phyloP scores from a whole-genome alignment of 768 basidiomycete genomes.

The Stropharia rugosoannulata region DNA sequence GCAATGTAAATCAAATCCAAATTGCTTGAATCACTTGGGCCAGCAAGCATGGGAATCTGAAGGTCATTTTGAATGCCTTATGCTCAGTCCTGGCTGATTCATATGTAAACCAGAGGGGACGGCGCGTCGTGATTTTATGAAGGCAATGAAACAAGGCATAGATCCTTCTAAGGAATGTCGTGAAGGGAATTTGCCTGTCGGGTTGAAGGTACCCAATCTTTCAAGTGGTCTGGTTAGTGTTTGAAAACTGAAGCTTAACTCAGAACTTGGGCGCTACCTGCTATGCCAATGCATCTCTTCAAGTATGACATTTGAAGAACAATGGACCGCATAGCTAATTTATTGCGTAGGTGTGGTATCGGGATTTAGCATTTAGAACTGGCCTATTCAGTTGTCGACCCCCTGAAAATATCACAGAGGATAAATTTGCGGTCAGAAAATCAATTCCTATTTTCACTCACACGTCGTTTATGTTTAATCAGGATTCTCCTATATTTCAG shows the following conservation, averaged over 20 bases:
- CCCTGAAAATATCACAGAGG: constrained; percentile 42
- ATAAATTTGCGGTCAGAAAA: constrained; percentile 35
- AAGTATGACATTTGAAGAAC: constrained; percentile 42
- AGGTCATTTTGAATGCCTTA: constrained; percentile 34
- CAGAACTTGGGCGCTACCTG: constrained; percentile 97
- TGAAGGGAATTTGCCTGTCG: constrained; percentile 63
- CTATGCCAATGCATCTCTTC: constrained; percentile 93
- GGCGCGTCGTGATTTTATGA: constrained; percentile 49
- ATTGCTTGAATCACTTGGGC: constrained; percentile 86
- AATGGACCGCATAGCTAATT: neutral
- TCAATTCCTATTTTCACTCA: neutral
- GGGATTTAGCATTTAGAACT: constrained; percentile 75
- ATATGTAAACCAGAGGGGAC: constrained; percentile 4
- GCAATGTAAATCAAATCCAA: constrained; percentile 72
- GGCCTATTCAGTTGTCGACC: constrained; percentile 82
- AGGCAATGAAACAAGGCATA: constrained; percentile 48
- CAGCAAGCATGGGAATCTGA: constrained; percentile 79
- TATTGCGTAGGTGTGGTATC: constrained; percentile 79
- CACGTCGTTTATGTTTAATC: constrained; percentile 1
- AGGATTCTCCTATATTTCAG: constrained; percentile 81
- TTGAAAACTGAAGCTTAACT: neutral
- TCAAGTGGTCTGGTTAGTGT: neutral
- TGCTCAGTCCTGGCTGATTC: constrained; percentile 9
- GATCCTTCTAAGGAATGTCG: constrained; percentile 54
- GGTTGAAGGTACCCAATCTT: constrained; percentile 58